Evolutionary conservation across 495 filamentous ascomycete genomes (phyloP).

Genomic region (Talaromyces borbonicus): DNA sequence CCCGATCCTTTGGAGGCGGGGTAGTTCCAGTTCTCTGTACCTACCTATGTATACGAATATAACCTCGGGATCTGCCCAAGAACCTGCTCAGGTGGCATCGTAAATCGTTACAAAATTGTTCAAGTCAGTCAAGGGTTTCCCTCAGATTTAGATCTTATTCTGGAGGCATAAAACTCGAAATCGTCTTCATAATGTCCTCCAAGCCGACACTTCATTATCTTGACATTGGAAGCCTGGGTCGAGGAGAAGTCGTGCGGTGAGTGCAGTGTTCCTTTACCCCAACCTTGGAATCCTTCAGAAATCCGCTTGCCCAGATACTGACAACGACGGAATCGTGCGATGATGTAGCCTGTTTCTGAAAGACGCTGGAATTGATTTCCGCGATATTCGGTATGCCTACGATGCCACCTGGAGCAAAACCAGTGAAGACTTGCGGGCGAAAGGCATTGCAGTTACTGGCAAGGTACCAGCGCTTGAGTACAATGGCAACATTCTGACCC

Average conservation of each 20-base stretch:
- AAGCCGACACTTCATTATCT: slow-evolving; percentile 24
- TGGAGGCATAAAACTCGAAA: neutral
- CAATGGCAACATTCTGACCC: slow-evolving; percentile 26
- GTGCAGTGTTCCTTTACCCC: neutral
- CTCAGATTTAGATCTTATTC: neutral
- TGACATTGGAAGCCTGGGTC: slow-evolving; percentile 30
- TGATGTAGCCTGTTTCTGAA: slow-evolving; percentile 22
- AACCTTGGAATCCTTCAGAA: too few species aligned
- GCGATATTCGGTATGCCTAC: slow-evolving; percentile 29
- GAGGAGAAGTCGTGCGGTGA: slow-evolving; percentile 34
- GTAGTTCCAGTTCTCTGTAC: too few species aligned
- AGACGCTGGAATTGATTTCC: slow-evolving; percentile 33
- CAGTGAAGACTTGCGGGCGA: slow-evolving; percentile 20
- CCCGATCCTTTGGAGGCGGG: too few species aligned
- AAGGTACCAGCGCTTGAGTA: slow-evolving; percentile 32
- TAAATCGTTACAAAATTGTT: too few species aligned
- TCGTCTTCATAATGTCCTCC: slow-evolving; percentile 2
- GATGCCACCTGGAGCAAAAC: slow-evolving; percentile 27
- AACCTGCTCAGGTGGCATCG: too few species aligned
- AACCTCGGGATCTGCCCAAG: too few species aligned
- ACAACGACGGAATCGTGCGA: too few species aligned
- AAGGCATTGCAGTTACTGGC: slow-evolving; percentile 24
- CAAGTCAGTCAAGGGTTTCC: too few species aligned
- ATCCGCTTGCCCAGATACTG: too few species aligned
- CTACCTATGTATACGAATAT: too few species aligned